A percentile compares a stretch with the other conserved stretches of the same genome.
phyloP scores from a whole-genome alignment of 768 basidiomycete genomes.

The Amanita fuliginea region DNA sequence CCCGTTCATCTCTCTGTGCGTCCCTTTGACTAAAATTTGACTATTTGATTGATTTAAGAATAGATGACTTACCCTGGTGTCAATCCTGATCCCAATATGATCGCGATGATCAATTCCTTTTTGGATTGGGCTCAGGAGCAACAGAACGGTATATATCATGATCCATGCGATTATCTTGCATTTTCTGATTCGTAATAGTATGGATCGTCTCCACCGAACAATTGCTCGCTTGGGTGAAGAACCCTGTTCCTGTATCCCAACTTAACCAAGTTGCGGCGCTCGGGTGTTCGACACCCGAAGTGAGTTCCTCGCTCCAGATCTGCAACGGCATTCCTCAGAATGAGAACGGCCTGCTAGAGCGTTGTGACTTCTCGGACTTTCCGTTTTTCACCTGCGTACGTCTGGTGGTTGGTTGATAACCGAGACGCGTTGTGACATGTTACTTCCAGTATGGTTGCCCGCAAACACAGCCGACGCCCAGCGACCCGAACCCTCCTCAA shows the following conservation, averaged over 20 bases:
- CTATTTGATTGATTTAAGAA: constrained; percentile 3
- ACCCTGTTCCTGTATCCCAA: constrained; percentile 55
- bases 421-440: background rate
- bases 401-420: constrained; percentile 9
- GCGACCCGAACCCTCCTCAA: constrained; percentile 60
- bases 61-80: constrained; percentile 53
- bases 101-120: constrained; percentile 70
- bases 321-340: constrained; percentile 72
- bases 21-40: background rate
- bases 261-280: constrained; percentile 42
- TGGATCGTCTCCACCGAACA: constrained; percentile 70
- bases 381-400: constrained; percentile 72
- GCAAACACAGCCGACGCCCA: constrained; percentile 33
- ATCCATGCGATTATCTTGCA: background rate
- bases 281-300: constrained; percentile 53
- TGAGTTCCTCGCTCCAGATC: constrained; percentile 41
- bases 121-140: constrained; percentile 75
- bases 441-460: constrained; percentile 64
- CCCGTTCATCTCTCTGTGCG: constrained; percentile 63
- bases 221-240: constrained; percentile 62
- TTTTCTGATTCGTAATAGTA: constrained; percentile 22
- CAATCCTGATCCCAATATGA: constrained; percentile 35
- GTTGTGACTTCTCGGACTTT: constrained; percentile 62
- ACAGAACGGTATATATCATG: constrained; percentile 36
- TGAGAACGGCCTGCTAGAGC: constrained; percentile 46